Evolutionary conservation across 257 asterid species (phyloP).

Genomic region (Fraxinus cuspidata): DNA sequence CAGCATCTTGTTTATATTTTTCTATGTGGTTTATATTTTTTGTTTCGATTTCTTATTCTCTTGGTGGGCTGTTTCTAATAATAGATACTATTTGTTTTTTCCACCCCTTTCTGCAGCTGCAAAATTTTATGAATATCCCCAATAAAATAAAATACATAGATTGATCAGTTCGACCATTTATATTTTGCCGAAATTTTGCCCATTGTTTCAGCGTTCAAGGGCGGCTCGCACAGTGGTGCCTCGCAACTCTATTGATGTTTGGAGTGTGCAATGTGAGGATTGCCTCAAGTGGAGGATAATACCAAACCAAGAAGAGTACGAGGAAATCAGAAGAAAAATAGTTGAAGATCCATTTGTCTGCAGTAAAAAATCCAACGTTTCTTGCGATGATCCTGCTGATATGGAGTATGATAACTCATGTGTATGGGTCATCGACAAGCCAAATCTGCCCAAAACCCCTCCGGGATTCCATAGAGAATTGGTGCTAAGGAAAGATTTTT

Average conservation of each 20-base stretch:
- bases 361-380: slow-evolving; percentile 30
- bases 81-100: background rate
- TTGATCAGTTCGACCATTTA: background rate
- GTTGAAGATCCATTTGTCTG: slow-evolving; percentile 53
- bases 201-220: slow-evolving; percentile 1
- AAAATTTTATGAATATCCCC: background rate
- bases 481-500: slow-evolving; percentile 39
- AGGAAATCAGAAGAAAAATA: slow-evolving; percentile 55
- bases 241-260: slow-evolving; percentile 6
- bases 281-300: slow-evolving; percentile 50
- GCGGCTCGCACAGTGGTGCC: background rate
- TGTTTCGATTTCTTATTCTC: background rate
- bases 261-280: slow-evolving; percentile 48
- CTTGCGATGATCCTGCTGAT: slow-evolving; percentile 52
- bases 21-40: background rate
- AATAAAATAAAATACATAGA: background rate
- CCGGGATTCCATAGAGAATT: slow-evolving; percentile 45
- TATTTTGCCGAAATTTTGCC: background rate
- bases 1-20: background rate
- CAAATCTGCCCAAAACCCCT: slow-evolving; percentile 58
- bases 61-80: background rate
- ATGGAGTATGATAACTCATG: slow-evolving; percentile 41
- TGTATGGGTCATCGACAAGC: slow-evolving; percentile 60
- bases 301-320: slow-evolving; percentile 38
- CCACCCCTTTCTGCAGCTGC: background rate